These are phyloP conservation scores for Colletotrichum scovillei DNA, from an alignment of 2,329 filamentous ascomycete genomes.

Conservation along the genomic window DNA sequence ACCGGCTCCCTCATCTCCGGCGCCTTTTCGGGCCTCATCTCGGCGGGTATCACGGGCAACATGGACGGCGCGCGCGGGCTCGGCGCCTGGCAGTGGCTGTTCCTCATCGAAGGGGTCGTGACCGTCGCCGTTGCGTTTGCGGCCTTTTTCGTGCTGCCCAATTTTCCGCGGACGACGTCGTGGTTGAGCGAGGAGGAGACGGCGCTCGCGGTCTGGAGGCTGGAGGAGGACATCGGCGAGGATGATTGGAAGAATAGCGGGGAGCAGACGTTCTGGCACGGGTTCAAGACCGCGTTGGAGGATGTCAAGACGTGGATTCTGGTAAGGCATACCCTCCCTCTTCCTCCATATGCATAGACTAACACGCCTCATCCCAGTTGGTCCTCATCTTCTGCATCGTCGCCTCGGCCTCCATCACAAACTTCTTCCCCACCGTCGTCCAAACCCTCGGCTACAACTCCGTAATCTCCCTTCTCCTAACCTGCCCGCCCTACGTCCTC, in stretches of 20 bases:
- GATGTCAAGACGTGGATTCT: constrained; percentile 72
- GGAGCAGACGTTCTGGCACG: constrained; percentile 66
- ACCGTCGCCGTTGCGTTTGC: constrained; percentile 70
- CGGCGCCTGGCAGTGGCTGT: constrained; percentile 74
- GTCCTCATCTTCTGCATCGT: constrained; percentile 69
- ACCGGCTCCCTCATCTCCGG: constrained; percentile 77
- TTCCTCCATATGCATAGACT: neutral
- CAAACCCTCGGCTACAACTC: constrained; percentile 72
- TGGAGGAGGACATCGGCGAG: constrained; percentile 73
- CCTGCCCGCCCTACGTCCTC: constrained; percentile 73
- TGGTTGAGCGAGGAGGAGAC: constrained; percentile 49
- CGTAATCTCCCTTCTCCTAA: constrained; percentile 71
- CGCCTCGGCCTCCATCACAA: constrained; percentile 69
- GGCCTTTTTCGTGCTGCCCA: constrained; percentile 71
- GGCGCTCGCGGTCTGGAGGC: constrained; percentile 68
- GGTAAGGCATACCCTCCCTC: constrained; percentile 44
- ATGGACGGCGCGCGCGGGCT: constrained; percentile 69
- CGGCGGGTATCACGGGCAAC: constrained; percentile 73
- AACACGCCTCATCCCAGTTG: constrained; percentile 48
- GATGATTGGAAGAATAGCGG: constrained; percentile 70
- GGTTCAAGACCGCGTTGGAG: constrained; percentile 64
- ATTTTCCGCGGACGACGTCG: constrained; percentile 63
- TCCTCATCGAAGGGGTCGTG: constrained; percentile 76
- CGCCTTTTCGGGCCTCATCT: constrained; percentile 76
- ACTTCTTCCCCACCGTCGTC: constrained; percentile 79